These are phyloP conservation scores for Solanum clarkiae DNA, from an alignment of 257 asterid genomes.

Conservation along the genomic window DNA sequence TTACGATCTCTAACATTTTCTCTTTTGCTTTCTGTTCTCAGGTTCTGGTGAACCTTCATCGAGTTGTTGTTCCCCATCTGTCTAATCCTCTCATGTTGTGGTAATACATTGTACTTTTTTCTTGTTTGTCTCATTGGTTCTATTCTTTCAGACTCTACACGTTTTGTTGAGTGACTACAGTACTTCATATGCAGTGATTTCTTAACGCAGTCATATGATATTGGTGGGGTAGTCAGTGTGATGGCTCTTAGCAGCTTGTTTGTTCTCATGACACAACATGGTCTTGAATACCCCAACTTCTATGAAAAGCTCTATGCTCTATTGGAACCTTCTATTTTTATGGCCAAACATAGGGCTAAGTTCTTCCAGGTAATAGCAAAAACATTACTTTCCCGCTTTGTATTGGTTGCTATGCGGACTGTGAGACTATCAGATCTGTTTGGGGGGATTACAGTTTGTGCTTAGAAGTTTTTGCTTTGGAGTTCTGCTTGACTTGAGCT, in stretches of 20 bases:
- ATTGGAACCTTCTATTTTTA: slow-evolving; percentile 73
- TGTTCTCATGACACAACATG: slow-evolving; percentile 87
- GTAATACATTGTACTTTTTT: slow-evolving; percentile 21
- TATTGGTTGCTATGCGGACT: background rate
- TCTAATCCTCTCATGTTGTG: slow-evolving; percentile 82
- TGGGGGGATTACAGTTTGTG: background rate
- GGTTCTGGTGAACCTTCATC: slow-evolving; percentile 82
- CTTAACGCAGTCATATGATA: slow-evolving; percentile 84
- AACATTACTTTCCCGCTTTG: background rate
- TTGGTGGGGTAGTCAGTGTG: slow-evolving; percentile 94
- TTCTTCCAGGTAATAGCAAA: slow-evolving; percentile 53
- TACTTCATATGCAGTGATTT: slow-evolving; percentile 57
- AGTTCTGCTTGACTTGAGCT: background rate
- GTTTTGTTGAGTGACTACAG: background rate
- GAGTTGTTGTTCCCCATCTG: slow-evolving; percentile 62
- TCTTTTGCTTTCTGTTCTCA: slow-evolving; percentile 12
- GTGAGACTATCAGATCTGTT: background rate
- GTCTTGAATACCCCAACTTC: slow-evolving; percentile 92
- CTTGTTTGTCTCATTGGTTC: background rate
- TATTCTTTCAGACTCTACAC: background rate
- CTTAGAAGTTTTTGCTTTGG: background rate
- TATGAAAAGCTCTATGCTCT: slow-evolving; percentile 79
- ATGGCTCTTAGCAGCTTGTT: slow-evolving; percentile 91
- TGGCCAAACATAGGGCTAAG: slow-evolving; percentile 83
- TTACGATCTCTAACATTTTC: background rate